These are phyloP conservation scores for Tubosaeta sp. DNA, from an alignment of 768 basidiomycete species.

Conservation along the genomic window DNA sequence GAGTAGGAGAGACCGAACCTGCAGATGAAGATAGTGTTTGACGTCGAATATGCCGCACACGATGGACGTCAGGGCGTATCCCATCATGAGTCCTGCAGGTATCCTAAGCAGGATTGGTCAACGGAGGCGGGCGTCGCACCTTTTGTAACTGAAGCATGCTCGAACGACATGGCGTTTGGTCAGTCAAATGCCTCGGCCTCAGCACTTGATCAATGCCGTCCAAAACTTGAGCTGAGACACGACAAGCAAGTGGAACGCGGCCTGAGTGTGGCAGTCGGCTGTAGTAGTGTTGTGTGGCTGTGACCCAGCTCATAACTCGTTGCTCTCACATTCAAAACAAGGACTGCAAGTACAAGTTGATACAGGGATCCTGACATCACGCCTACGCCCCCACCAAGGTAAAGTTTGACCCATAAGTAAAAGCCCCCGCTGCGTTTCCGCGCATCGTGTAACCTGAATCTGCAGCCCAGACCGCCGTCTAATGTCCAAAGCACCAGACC, in stretches of 20 bases:
- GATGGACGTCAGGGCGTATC: slow-evolving; percentile 67
- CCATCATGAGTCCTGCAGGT: slow-evolving; percentile 68
- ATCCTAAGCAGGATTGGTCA: slow-evolving; percentile 3
- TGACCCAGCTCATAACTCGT: too few species aligned
- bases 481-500: not conserved
- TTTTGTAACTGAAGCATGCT: slow-evolving; percentile 81
- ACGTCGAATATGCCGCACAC: slow-evolving; percentile 75
- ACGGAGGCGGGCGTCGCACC: slow-evolving; percentile 38
- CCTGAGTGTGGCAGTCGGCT: not conserved
- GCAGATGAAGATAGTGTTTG: slow-evolving; percentile 86
- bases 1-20: slow-evolving; percentile 40
- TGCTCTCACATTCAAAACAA: not conserved
- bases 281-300: slow-evolving; percentile 8
- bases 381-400: not conserved
- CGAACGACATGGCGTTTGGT: slow-evolving; percentile 59
- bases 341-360: not conserved
- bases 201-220: too few species aligned
- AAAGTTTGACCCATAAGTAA: not conserved
- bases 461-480: not conserved
- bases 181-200: not conserved
- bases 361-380: not conserved
- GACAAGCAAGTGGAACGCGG: not conserved
- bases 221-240: not conserved
- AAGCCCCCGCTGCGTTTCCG: not conserved
- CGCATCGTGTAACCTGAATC: not conserved